Evolutionary conservation across 148 eudicot genomes (phyloP).

Genomic region (Arbutus unedo): DNA sequence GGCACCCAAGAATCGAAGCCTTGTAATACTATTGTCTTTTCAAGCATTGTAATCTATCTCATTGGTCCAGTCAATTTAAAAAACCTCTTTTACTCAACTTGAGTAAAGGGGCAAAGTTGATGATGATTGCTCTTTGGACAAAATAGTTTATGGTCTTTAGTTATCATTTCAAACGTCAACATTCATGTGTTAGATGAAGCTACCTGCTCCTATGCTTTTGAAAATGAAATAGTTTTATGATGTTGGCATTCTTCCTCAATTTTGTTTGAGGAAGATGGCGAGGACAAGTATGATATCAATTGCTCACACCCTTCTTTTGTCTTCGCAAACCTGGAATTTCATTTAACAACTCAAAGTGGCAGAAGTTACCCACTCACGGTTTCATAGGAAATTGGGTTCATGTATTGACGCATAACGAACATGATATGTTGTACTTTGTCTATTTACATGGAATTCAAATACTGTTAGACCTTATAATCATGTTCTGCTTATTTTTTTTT

Average conservation of each 20-base stretch:
- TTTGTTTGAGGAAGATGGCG: neutral
- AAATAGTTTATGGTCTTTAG: neutral
- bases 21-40: too few relatives aligned
- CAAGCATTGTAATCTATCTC: neutral
- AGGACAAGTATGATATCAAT: neutral
- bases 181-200: neutral
- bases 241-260: neutral
- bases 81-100: neutral
- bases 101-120: neutral
- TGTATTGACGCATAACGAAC: neutral
- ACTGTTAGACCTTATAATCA: neutral
- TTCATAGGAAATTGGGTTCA: neutral
- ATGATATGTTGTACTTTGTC: neutral
- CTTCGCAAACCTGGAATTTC: neutral
- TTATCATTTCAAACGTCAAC: neutral
- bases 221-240: neutral
- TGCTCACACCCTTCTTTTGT: neutral
- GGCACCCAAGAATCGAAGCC: neutral
- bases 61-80: neutral
- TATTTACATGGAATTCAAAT: neutral
- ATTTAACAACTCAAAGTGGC: neutral
- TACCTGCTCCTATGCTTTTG: neutral
- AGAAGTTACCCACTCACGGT: neutral
- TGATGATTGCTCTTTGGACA: neutral
- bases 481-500: constrained; percentile 18